Evolutionary conservation across 345 rosid genomes (phyloP), one percentile per base, ranked within the genome.

Genomic region (Citrus maxima): DNA sequence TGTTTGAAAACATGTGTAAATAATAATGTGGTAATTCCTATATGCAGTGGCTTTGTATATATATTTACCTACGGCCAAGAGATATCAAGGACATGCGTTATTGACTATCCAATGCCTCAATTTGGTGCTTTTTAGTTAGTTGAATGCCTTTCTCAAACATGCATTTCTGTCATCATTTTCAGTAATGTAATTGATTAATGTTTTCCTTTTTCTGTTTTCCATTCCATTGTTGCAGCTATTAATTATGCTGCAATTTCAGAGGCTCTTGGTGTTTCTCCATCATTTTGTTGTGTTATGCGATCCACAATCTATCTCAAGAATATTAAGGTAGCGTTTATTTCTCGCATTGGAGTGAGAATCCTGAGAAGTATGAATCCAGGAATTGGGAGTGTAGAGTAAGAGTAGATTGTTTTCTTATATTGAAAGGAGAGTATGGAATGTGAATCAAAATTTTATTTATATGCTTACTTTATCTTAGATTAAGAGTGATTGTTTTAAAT

Each of bases 221-320:
- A 27, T 54, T 46, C 34, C 49, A 14, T 70, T 65, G 21, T 56
- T 85, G 84, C 83, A 92, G 98, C 93, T 38, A 93, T 93, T 75
- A 95, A 93, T 72, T 95, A 89, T 81, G 89, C 93, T 74, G 98
- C 98, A 21, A 84, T 93, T 79, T 87, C 94, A 32, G 90, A 95
- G 81, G 98, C 95, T 61, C 89, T 95, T 24, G 81, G 80, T n/a
- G 86, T 88, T 77, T 88, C 97, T 80, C 91, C 98, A 37, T 90
- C 94, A 21, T 37, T 37, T 37, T 37, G 2, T 37, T 37, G 40
- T 37, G 40, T 37, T 7, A 37, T 7, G 9, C 9, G 6, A 37
- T 37, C 40, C 40, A 37, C 40, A 0, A 7, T 5, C 8, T 1
- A 37, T 37, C 40, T 37, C 40, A 7, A 37, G 40, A 37, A 1